Percentiles rank a stretch among this genome's conserved stretches.
phyloP scores from a whole-genome alignment of 1,284 basidiomycete genomes.

The Ceratobasidium sp. region DNA sequence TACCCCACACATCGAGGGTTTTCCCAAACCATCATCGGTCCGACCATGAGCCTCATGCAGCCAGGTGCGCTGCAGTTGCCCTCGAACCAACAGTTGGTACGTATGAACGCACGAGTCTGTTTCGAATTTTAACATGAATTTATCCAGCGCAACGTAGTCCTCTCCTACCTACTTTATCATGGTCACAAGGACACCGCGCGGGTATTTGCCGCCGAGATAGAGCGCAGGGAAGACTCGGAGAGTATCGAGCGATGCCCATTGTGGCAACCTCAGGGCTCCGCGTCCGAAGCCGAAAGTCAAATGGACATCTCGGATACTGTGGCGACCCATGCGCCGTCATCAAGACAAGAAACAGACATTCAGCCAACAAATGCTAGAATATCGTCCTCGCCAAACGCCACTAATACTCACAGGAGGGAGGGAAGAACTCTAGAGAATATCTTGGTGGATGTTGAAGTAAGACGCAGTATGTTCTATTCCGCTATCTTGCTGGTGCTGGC shows the following conservation, averaged over 20 bases:
- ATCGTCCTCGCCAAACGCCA: not conserved
- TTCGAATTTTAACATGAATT: not conserved
- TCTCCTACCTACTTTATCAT: conserved; percentile 27
- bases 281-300: not conserved
- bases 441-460: conserved; percentile 9
- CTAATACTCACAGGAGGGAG: not conserved
- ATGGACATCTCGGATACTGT: not conserved
- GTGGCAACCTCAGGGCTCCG: not conserved
- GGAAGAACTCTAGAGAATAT: not conserved
- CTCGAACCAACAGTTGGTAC: conserved; percentile 1
- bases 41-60: conserved; percentile 23
- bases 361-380: not conserved
- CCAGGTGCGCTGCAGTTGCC: not conserved
- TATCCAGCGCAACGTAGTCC: conserved; percentile 23
- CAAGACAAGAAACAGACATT: not conserved
- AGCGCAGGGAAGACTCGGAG: conserved; percentile 7
- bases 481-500: not conserved
- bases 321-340: not conserved
- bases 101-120: not conserved
- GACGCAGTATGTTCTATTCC: conserved; percentile 10
- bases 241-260: conserved; percentile 18
- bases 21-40: conserved; percentile 10
- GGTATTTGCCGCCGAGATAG: conserved; percentile 4
- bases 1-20: not conserved
- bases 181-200: conserved; percentile 32